Conservation (phyloP, 441 rosid species). For the Populus hybrid region DNA sequence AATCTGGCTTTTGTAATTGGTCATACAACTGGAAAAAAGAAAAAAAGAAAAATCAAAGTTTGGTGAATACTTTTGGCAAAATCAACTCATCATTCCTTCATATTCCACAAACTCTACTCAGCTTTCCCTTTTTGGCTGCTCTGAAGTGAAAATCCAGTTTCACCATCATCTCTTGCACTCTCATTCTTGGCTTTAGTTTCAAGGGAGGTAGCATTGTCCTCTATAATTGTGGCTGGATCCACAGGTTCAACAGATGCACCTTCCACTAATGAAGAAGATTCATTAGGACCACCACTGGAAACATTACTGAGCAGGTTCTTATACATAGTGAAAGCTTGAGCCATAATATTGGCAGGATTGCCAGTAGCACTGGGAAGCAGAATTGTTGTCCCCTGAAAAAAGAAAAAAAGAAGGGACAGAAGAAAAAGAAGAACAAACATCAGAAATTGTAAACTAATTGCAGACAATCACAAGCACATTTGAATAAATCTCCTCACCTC, state of each 20-base stretch:
- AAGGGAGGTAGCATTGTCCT: constrained; percentile 23
- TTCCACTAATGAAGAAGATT: not conserved
- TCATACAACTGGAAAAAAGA: not conserved
- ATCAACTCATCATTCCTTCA: not conserved
- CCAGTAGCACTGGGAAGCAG: constrained; percentile 69
- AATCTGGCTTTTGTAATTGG: not conserved
- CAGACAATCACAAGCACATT: not conserved
- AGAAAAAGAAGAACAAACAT: not conserved
- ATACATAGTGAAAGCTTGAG: constrained; percentile 80
- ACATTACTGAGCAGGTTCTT: constrained; percentile 48
- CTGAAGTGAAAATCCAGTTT: constrained; percentile 53
- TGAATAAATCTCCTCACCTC: constrained; percentile 41
- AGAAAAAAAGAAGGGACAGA: not conserved
- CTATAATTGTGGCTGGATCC: not conserved
- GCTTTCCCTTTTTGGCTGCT: constrained; percentile 25
- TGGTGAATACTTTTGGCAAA: not conserved
- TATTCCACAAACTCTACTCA: constrained; percentile 15
- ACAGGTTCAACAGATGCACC: constrained; percentile 13
- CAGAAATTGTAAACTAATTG: not conserved
- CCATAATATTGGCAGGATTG: constrained; percentile 71
- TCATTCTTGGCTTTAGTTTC: constrained; percentile 22
- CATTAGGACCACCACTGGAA: constrained; percentile 14
- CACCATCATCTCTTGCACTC: constrained; percentile 13
- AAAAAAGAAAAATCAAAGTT: not conserved
- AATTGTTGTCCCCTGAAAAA: constrained; percentile 71